Conservation (phyloP, 768 basidiomycete genomes). For the Boletus huronensis region DNA sequence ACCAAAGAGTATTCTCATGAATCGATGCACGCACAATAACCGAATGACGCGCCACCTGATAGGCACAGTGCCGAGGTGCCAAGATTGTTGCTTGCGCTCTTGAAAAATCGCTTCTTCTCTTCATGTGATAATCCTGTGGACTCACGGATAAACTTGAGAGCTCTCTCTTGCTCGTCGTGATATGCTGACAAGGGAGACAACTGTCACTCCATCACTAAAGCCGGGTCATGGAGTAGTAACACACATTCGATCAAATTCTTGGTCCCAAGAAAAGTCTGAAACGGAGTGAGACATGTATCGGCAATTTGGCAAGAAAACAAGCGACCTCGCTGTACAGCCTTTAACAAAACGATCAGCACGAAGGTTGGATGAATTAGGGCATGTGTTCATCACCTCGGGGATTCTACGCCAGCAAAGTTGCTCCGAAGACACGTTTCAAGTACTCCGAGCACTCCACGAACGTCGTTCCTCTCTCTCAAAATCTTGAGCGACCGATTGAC, state of each 20-base stretch:
- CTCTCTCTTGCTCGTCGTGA: conserved; percentile 70
- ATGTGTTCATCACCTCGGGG: conserved; percentile 50
- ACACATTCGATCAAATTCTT: conserved; percentile 86
- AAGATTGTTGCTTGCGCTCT: conserved; percentile 81
- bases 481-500: conserved; percentile 71
- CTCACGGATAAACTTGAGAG: conserved; percentile 73
- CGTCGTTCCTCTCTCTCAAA: conserved; percentile 74
- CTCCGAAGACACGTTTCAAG: conserved; percentile 86
- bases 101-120: conserved; percentile 92
- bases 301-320: neutral
- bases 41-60: conserved; percentile 94
- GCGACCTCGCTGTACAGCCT: conserved; percentile 85
- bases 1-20: neutral
- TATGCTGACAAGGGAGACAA: conserved; percentile 53
- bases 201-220: neutral
- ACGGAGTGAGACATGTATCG: conserved; percentile 10
- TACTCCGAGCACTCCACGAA: conserved; percentile 82
- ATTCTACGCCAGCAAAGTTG: conserved; percentile 94
- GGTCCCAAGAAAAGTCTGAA: conserved; percentile 86
- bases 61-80: conserved; percentile 91
- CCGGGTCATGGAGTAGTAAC: conserved; percentile 13
- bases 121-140: conserved; percentile 71
- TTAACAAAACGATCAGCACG: conserved; percentile 8
- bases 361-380: neutral
- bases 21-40: conserved; percentile 66